These are phyloP conservation scores for Globisporangium nagaii DNA, from an alignment of 352 stramenopile species.

Conservation along the genomic window DNA sequence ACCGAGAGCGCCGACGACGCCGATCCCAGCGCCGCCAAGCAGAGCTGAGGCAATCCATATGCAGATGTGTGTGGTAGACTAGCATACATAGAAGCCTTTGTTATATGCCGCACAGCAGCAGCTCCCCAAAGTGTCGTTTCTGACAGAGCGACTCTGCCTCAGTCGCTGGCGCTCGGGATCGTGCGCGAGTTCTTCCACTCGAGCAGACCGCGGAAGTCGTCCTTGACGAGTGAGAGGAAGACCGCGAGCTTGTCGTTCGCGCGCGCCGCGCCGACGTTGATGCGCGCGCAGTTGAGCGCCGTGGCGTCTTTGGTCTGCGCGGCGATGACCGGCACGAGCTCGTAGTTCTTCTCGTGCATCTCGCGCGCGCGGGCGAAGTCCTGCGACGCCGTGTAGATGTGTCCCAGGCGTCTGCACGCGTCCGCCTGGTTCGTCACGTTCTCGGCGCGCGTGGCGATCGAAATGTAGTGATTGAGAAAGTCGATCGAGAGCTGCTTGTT, in stretches of 20 bases:
- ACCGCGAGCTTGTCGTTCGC: conserved; percentile 63
- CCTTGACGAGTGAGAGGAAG: conserved; percentile 59
- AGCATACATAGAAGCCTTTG: conserved; percentile 2
- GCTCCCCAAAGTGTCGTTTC: neutral
- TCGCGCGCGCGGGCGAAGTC: conserved; percentile 79
- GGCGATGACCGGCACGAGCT: conserved; percentile 57
- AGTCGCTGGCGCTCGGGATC: conserved; percentile 44
- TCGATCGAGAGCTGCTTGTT: conserved; percentile 83
- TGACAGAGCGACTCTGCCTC: neutral
- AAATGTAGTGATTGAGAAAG: conserved; percentile 84
- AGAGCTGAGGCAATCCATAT: conserved; percentile 3
- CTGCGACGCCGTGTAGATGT: conserved; percentile 77
- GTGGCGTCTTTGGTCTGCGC: conserved; percentile 32
- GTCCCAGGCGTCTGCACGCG: conserved; percentile 78
- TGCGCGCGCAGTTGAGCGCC: conserved; percentile 55
- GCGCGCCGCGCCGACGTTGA: conserved; percentile 62
- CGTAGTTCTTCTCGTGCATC: conserved; percentile 90
- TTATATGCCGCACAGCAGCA: neutral
- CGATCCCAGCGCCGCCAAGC: neutral
- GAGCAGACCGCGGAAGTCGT: conserved; percentile 61
- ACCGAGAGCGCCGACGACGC: conserved; percentile 7
- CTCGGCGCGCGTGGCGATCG: conserved; percentile 72
- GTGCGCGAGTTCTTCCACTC: conserved; percentile 77
- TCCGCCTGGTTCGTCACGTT: conserved; percentile 86
- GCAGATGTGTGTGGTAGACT: neutral